Evolutionary conservation across 192 early-diverging fungal genomes (phyloP).

Genomic region (Backusella mclennaniae): DNA sequence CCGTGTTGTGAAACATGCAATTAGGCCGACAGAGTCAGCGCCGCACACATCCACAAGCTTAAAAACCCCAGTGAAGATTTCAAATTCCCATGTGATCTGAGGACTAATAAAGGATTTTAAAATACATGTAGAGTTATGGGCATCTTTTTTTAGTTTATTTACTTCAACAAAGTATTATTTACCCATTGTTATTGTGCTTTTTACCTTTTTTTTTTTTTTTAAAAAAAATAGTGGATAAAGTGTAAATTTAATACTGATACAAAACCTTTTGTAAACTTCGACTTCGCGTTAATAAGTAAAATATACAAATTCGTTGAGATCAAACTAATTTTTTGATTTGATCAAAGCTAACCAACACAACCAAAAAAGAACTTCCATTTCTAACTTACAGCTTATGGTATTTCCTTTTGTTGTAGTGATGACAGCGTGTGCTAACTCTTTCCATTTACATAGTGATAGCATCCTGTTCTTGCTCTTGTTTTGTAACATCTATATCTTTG

Average conservation of each 20-base stretch:
- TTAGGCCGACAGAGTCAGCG: constrained; percentile 4
- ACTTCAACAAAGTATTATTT: background rate
- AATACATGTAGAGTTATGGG: background rate
- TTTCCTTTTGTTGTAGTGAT: too few species aligned
- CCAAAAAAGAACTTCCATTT: too few species aligned
- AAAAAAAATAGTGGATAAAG: background rate
- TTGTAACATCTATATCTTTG: too few species aligned
- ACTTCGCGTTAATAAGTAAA: too few species aligned
- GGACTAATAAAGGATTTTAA: background rate
- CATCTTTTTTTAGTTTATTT: background rate
- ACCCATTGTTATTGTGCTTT: background rate
- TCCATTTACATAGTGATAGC: too few species aligned
- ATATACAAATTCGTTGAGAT: too few species aligned
- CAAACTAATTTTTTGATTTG: too few species aligned
- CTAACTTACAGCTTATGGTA: too few species aligned
- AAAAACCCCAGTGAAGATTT: background rate
- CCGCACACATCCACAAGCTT: constrained; percentile 2
- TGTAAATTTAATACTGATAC: background rate
- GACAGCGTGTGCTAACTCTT: too few species aligned
- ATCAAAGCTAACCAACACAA: too few species aligned
- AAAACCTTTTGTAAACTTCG: background rate
- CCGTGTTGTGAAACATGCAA: constrained; percentile 6
- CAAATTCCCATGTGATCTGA: background rate
- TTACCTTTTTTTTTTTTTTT: background rate
- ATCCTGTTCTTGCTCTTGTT: too few species aligned